Conservation (phyloP, 306 rosid genomes). For the Adenanthera pavonina region DNA sequence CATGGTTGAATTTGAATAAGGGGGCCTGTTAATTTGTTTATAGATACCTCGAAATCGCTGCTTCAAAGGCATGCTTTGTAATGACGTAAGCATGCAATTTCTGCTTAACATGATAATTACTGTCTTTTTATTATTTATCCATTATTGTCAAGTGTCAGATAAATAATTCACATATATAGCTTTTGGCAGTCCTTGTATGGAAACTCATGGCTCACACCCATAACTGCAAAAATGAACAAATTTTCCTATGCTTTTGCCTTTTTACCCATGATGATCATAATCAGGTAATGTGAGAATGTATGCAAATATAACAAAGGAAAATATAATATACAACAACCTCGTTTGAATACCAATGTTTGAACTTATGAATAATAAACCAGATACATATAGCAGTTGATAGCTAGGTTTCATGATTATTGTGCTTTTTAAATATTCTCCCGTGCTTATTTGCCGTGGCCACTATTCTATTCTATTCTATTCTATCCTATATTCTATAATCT, state of each 20-base stretch:
- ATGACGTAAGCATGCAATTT: slow-evolving; percentile 51
- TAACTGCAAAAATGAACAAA: too few relatives aligned
- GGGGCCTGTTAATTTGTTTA: slow-evolving; percentile 42
- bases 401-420: slow-evolving; percentile 34
- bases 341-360: slow-evolving; percentile 32
- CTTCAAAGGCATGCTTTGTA: slow-evolving; percentile 59
- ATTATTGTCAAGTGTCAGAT: slow-evolving; percentile 9
- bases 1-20: neutral
- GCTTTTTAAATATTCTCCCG: slow-evolving; percentile 52
- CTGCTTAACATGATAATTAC: neutral
- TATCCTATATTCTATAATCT: slow-evolving; percentile 31
- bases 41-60: slow-evolving; percentile 47
- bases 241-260: neutral
- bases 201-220: neutral
- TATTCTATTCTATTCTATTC: slow-evolving; percentile 38
- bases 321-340: neutral
- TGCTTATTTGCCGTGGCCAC: slow-evolving; percentile 51
- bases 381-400: neutral
- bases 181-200: neutral
- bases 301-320: neutral
- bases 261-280: neutral
- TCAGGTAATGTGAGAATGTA: neutral
- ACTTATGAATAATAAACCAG: neutral
- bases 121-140: neutral
- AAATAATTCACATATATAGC: neutral